Conservation (phyloP, 148 eudicot genomes). For the Dysphania ambrosioides region DNA sequence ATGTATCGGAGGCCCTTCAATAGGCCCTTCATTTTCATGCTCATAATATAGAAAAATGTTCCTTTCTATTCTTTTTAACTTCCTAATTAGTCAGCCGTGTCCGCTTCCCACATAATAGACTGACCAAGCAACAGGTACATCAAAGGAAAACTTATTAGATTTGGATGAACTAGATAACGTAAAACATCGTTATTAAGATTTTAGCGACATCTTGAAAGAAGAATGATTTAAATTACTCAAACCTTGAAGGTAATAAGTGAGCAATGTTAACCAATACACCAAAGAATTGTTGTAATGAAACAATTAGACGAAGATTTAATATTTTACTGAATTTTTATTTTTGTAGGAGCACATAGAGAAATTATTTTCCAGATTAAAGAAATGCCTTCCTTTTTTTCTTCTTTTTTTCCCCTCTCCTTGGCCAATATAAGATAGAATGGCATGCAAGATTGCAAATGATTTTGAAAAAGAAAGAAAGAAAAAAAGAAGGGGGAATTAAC, state of each 20-base stretch:
- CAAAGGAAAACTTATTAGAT: background rate
- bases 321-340: too few species aligned
- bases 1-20: slow-evolving; percentile 60
- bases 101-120: slow-evolving; percentile 16
- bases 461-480: slow-evolving; percentile 1
- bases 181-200: background rate
- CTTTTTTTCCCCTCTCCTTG: background rate
- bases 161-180: background rate
- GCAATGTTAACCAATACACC: slow-evolving; percentile 6
- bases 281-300: background rate
- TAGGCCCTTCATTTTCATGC: slow-evolving; percentile 63
- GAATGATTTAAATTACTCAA: background rate
- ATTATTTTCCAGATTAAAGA: background rate
- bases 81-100: slow-evolving; percentile 10
- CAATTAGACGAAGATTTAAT: background rate
- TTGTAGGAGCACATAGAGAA: background rate
- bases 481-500: slow-evolving; percentile 18
- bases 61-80: background rate
- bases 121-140: background rate
- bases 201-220: background rate
- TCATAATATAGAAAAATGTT: slow-evolving; percentile 16
- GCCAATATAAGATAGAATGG: slow-evolving; percentile 2
- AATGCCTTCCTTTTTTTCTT: background rate
- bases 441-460: background rate
- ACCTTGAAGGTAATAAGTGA: slow-evolving; percentile 6